A percentile compares a stretch with the other conserved stretches of the same genome.
phyloP scores from a whole-genome alignment of 805 yeast species.

The Tetrapisispora nanseiensis region DNA sequence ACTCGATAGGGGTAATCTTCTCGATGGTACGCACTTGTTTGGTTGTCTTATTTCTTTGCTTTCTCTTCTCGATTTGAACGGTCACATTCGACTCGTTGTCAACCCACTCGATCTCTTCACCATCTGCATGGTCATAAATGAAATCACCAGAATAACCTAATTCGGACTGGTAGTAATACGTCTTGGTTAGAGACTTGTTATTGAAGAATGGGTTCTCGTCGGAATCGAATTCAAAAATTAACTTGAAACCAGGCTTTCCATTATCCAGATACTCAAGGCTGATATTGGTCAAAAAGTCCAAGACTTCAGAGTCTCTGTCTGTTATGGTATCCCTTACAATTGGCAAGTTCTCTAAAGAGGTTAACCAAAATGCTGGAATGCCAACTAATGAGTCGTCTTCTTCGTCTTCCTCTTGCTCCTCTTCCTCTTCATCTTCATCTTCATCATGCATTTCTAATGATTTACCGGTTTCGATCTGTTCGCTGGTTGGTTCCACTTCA shows the following conservation, averaged over 20 bases:
- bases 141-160: conserved; percentile 92
- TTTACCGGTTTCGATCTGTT: conserved; percentile 72
- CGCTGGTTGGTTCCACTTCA: conserved; percentile 61
- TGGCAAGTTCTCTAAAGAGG: conserved; percentile 81
- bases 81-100: conserved; percentile 77
- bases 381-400: conserved; percentile 44
- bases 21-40: conserved; percentile 94
- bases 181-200: conserved; percentile 64
- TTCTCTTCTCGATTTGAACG: conserved; percentile 80
- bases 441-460: conserved; percentile 43
- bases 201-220: conserved; percentile 61
- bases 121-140: conserved; percentile 94
- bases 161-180: conserved; percentile 89
- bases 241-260: conserved; percentile 69
- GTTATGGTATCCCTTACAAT: conserved; percentile 76
- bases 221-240: conserved; percentile 67
- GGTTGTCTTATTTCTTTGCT: conserved; percentile 93
- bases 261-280: conserved; percentile 64
- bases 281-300: conserved; percentile 57
- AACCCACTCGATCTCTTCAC: conserved; percentile 71
- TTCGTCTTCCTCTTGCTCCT: conserved; percentile 33
- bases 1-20: conserved; percentile 86
- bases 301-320: conserved; percentile 82
- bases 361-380: conserved; percentile 92
- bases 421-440: conserved; percentile 34